Evolutionary conservation across 495 filamentous ascomycete species (phyloP).

Genomic region (Neurospora terricola): DNA sequence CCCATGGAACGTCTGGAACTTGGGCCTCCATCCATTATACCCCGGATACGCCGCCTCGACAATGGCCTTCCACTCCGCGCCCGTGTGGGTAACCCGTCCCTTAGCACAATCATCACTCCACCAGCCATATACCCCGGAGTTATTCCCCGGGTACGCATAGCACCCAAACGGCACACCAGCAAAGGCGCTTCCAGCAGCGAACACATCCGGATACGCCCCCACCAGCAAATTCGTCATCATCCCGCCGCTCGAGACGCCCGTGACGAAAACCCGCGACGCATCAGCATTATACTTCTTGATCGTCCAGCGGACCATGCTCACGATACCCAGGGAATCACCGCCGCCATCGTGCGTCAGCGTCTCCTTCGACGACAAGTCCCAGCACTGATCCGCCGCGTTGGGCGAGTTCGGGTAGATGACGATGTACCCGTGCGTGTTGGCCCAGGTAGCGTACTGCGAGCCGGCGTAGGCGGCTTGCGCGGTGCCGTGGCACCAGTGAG

Average conservation of each 20-base stretch:
- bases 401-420: conserved; percentile 46
- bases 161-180: conserved; percentile 46
- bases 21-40: conserved; percentile 40
- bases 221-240: conserved; percentile 54
- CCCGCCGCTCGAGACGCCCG: conserved; percentile 44
- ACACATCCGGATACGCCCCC: conserved; percentile 48
- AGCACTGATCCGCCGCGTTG: conserved; percentile 41
- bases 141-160: conserved; percentile 30
- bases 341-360: conserved; percentile 42
- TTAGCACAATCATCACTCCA: conserved; percentile 41
- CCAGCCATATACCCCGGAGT: conserved; percentile 26
- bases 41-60: conserved; percentile 43
- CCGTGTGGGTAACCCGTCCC: conserved; percentile 31
- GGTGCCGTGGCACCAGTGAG: conserved; percentile 42
- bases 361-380: conserved; percentile 39
- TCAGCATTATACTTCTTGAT: conserved; percentile 39
- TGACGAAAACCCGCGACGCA: conserved; percentile 37
- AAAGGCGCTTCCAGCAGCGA: conserved; percentile 44
- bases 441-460: conserved; percentile 31
- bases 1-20: conserved; percentile 48
- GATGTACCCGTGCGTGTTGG: conserved; percentile 42
- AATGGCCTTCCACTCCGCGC: conserved; percentile 36
- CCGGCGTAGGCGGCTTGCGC: conserved; percentile 20
- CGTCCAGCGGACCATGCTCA: conserved; percentile 47
- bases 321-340: conserved; percentile 43